Percentiles rank a stretch among this genome's conserved stretches.
Evolutionary conservation across 2,329 filamentous ascomycete species (phyloP).

Genomic region (Nemania sp.): DNA sequence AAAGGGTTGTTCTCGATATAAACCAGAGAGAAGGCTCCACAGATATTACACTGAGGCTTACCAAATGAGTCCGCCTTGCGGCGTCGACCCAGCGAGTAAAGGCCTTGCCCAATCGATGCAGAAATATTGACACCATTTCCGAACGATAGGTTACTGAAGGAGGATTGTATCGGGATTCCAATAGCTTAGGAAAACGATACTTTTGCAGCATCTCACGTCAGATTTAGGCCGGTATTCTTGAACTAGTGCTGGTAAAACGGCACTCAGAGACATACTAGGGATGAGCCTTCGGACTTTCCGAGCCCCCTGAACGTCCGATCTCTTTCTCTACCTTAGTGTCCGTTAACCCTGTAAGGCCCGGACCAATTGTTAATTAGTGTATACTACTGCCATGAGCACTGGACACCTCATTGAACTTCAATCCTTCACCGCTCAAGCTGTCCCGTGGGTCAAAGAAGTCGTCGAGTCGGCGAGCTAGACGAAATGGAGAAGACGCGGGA

Average conservation of each 20-base stretch:
- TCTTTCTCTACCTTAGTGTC: neutral
- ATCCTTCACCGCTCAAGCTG: constrained; percentile 8
- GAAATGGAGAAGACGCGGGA: constrained; percentile 11
- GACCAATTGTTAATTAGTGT: neutral
- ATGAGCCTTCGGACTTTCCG: neutral
- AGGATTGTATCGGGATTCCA: too few relatives aligned
- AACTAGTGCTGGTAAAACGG: neutral
- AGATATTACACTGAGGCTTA: constrained; percentile 2
- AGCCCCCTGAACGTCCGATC: constrained; percentile 7
- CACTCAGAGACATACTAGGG: too few relatives aligned
- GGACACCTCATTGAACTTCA: neutral
- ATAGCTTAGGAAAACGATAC: too few relatives aligned
- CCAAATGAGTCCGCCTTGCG: neutral
- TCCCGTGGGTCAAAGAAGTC: neutral
- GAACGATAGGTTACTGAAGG: neutral
- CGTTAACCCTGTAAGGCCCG: neutral
- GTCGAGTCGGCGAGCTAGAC: neutral
- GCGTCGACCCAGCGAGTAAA: neutral
- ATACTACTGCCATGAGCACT: neutral
- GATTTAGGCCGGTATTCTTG: too few relatives aligned
- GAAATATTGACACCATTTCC: neutral
- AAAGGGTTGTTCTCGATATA: constrained; percentile 2
- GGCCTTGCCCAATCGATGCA: too few relatives aligned
- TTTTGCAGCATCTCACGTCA: too few relatives aligned
- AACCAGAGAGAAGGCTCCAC: neutral